Evolutionary conservation across 352 stramenopile genomes (phyloP).

Genomic region (Globisporangium splendens): DNA sequence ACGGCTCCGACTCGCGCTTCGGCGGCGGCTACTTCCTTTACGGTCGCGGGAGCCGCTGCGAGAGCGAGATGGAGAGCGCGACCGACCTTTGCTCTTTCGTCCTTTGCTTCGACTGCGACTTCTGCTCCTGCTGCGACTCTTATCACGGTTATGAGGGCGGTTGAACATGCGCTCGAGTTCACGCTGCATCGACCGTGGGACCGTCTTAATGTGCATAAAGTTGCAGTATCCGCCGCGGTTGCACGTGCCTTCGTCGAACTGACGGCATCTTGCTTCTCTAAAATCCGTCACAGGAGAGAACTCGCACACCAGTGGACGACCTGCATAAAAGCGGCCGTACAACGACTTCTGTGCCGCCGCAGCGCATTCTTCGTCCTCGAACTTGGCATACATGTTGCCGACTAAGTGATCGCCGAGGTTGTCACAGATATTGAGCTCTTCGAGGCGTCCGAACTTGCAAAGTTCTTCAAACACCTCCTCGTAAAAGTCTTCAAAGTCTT

Average conservation of each 20-base stretch:
- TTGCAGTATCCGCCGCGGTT: constrained; percentile 98
- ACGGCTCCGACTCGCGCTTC: constrained; percentile 35
- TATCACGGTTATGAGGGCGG: constrained; percentile 29
- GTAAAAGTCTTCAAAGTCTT: constrained; percentile 97
- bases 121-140: constrained; percentile 45
- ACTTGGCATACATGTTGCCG: constrained; percentile 99
- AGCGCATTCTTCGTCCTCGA: constrained; percentile 97
- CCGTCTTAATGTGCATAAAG: constrained; percentile 98
- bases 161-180: constrained; percentile 88
- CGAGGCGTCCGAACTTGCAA: constrained; percentile 97
- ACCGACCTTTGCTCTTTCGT: constrained; percentile 30
- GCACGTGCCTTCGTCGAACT: constrained; percentile 98
- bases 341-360: constrained; percentile 94
- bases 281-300: constrained; percentile 99
- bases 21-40: constrained; percentile 30
- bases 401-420: constrained; percentile 99
- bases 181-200: constrained; percentile 76
- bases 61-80: constrained; percentile 36
- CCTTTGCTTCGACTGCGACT: constrained; percentile 45
- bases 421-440: constrained; percentile 99
- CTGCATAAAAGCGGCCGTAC: constrained; percentile 97
- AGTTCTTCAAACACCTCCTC: constrained; percentile 98
- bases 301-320: constrained; percentile 93
- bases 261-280: constrained; percentile 95
- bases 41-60: constrained; percentile 39